phyloP scores from a whole-genome alignment of 805 yeast species.

The Kuraishia floccosa region DNA sequence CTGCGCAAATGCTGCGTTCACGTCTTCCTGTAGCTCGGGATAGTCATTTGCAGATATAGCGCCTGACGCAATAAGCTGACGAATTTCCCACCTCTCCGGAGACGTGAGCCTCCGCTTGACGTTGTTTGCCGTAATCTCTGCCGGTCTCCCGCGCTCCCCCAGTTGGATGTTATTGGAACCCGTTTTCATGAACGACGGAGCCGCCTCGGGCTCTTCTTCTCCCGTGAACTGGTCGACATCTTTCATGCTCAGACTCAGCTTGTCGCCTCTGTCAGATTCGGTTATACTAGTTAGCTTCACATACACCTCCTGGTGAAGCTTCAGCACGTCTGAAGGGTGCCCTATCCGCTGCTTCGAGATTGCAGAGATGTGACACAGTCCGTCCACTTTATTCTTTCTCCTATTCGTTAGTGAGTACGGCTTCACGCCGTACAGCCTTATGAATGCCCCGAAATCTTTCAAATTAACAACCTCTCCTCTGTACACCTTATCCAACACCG shows the following conservation, averaged over 20 bases:
- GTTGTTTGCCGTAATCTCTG: slow-evolving; percentile 5
- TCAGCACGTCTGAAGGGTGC: slow-evolving; percentile 48
- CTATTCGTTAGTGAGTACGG: slow-evolving; percentile 8
- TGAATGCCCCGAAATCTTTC: slow-evolving; percentile 71
- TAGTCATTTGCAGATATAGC: slow-evolving; percentile 56
- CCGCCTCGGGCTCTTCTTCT: slow-evolving; percentile 7
- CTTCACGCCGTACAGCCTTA: slow-evolving; percentile 32
- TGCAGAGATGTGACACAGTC: slow-evolving; percentile 72
- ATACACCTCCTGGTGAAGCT: slow-evolving; percentile 47
- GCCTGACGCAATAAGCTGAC: slow-evolving; percentile 75
- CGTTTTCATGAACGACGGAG: slow-evolving; percentile 1
- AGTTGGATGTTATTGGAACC: slow-evolving; percentile 1
- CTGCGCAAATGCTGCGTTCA: background rate
- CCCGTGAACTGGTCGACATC: slow-evolving; percentile 68
- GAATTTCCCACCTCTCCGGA: slow-evolving; percentile 85
- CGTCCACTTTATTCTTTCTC: slow-evolving; percentile 26
- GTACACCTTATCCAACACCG: slow-evolving; percentile 36
- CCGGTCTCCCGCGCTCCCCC: slow-evolving; percentile 2
- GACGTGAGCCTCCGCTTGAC: slow-evolving; percentile 48
- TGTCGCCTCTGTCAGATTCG: slow-evolving; percentile 18
- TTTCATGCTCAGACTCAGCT: slow-evolving; percentile 55
- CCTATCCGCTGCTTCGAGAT: slow-evolving; percentile 38
- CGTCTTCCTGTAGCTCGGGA: slow-evolving; percentile 39
- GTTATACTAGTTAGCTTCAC: slow-evolving; percentile 33
- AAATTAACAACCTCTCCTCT: slow-evolving; percentile 50